Base-by-base conservation (phyloP, 805 yeast species). In the Alloascoidea hylecoeti region DNA sequence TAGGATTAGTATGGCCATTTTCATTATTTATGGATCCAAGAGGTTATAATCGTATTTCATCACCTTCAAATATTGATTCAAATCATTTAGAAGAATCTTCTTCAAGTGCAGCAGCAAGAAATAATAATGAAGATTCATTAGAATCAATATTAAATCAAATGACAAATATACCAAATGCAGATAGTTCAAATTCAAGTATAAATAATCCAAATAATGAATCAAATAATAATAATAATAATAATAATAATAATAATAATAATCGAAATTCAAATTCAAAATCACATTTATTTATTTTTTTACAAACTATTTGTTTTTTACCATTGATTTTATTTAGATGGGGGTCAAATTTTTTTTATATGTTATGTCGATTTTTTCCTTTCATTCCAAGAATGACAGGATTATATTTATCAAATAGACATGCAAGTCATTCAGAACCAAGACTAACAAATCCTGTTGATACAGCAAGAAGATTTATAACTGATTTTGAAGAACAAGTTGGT, bases 381-480 rank as follows among this genome's bases (percentile, higher is more conserved):
- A 4, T 52, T 6, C 48, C 36, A 23, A 41, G 39, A 27, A 9
- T 50, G 2, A 44, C 50, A 0, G 33, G 37, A 17, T 37, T 45
- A n/a, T 51, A 47, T 28, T 46, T 53, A 1, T 48, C 48, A 32
- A 49, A 48, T 35, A 42, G 64, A 32, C 50, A 51, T 33, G 61
- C 68, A 2, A 49, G 61, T 4, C 47, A 51, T 30, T 46, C 62
- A 1, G 53, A 57, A 34, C 58, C 57, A 9, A 56, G 50, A 13
- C 52, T 61, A 38, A 49, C 56, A 36, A 73, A 74, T 47, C 78
- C 83, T 1, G 61, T 66, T 15, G 68, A 68, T 39, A 60, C 66
- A 33, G 80, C 74, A 1, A 61, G 66, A 38, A 58, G 64, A 41
- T 74, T 76, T 46, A 60, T 66, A 18, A 53, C 66, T 55, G 17